Evolutionary conservation across 345 rosid genomes (phyloP).

Genomic region (Toxicodendron radicans): DNA sequence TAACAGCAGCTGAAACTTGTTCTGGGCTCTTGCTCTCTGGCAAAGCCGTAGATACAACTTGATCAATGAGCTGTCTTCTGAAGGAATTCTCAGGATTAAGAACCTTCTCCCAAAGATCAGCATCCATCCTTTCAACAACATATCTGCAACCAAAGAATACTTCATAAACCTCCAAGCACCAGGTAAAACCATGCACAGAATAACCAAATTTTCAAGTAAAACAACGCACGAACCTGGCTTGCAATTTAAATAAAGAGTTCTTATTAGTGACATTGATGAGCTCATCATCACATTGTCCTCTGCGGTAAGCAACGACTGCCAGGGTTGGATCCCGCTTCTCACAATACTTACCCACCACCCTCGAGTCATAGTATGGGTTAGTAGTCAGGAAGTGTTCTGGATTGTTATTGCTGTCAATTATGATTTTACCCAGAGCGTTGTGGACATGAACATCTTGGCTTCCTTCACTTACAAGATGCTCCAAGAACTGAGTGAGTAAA

Average conservation of each 20-base stretch:
- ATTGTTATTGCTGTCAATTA: constrained; percentile 97
- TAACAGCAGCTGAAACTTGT: constrained; percentile 84
- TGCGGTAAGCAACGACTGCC: constrained; percentile 94
- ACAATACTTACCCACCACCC: constrained; percentile 98
- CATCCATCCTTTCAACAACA: constrained; percentile 99
- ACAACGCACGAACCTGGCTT: constrained; percentile 76
- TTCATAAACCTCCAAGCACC: constrained; percentile 26
- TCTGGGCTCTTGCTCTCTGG: constrained; percentile 93
- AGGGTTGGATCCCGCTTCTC: constrained; percentile 99
- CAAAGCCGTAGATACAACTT: constrained; percentile 95
- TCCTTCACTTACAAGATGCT: constrained; percentile 99
- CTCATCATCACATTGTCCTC: constrained; percentile 98
- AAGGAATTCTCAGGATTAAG: constrained; percentile 80
- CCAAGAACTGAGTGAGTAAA: constrained; percentile 97
- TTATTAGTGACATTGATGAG: constrained; percentile 96
- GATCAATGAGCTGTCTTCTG: constrained; percentile 94
- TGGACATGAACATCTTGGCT: constrained; percentile 99
- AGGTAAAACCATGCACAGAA: constrained; percentile 9
- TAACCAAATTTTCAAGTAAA: constrained; percentile 7
- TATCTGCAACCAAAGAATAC: constrained; percentile 52
- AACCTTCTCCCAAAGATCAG: constrained; percentile 98
- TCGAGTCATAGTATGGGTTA: constrained; percentile 95
- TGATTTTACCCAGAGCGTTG: constrained; percentile 98
- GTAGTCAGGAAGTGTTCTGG: constrained; percentile 99
- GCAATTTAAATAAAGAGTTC: constrained; percentile 91